These are phyloP conservation scores for Shiraia sp. DNA, from an alignment of 2,329 filamentous ascomycete species.

Conservation along the genomic window DNA sequence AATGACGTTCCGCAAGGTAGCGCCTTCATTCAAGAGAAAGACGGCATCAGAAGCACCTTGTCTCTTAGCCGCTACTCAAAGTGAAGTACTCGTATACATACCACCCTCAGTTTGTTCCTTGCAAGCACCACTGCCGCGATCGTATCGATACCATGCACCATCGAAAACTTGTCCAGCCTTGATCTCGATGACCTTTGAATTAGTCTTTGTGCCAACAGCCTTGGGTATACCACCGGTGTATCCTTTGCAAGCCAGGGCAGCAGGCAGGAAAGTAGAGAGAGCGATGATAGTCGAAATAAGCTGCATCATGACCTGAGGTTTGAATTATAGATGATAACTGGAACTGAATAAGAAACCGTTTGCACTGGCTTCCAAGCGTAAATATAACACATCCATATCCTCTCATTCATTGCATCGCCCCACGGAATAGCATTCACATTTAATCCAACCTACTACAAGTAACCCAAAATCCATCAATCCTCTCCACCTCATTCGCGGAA, in stretches of 20 bases:
- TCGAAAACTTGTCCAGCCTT: slow-evolving; percentile 27
- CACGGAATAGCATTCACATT: too few species aligned
- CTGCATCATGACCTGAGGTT: slow-evolving; percentile 16
- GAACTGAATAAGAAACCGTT: slow-evolving; percentile 1
- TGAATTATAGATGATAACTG: background rate
- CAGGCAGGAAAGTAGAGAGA: slow-evolving; percentile 23
- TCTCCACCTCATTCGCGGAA: too few species aligned
- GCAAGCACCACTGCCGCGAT: slow-evolving; percentile 32
- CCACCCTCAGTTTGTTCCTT: slow-evolving; percentile 24
- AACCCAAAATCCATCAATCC: too few species aligned
- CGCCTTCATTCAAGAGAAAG: slow-evolving; percentile 55
- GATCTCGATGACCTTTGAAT: slow-evolving; percentile 30
- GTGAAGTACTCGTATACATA: background rate
- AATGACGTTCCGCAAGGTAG: slow-evolving; percentile 57
- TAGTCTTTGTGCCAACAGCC: slow-evolving; percentile 29
- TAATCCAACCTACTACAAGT: too few species aligned
- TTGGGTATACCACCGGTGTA: slow-evolving; percentile 29
- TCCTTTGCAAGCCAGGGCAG: slow-evolving; percentile 28
- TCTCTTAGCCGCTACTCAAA: background rate
- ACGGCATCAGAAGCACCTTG: slow-evolving; percentile 49
- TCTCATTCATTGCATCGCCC: too few species aligned
- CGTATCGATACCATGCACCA: slow-evolving; percentile 29
- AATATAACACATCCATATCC: too few species aligned
- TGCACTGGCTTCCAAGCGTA: background rate
- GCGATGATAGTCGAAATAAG: slow-evolving; percentile 13